phyloP scores from a whole-genome alignment of 2,329 filamentous ascomycete genomes.

The Rhynchosporium graminicola region DNA sequence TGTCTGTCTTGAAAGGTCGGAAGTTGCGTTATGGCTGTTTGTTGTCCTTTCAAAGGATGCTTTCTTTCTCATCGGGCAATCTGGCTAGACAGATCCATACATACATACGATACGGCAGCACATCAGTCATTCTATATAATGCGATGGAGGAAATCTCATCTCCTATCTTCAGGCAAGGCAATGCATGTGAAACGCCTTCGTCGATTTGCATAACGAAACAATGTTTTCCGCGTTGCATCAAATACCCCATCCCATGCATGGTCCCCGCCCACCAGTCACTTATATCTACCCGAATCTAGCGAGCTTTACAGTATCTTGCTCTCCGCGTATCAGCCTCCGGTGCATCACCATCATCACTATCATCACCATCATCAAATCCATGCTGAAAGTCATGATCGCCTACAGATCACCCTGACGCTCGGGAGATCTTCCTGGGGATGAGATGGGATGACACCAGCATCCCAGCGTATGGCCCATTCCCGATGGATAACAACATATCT shows the following conservation, averaged over 20 bases:
- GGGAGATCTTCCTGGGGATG: slow-evolving; percentile 22
- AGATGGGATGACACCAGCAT: slow-evolving; percentile 2
- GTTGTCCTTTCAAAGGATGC: not conserved
- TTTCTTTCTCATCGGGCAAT: slow-evolving; percentile 7
- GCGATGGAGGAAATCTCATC: slow-evolving; percentile 8
- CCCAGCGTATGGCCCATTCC: slow-evolving; percentile 6
- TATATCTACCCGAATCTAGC: slow-evolving; percentile 7
- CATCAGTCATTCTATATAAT: slow-evolving; percentile 19
- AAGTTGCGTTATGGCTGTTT: slow-evolving; percentile 1
- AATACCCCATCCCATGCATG: too few species aligned
- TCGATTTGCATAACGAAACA: slow-evolving; percentile 32
- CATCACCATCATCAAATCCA: slow-evolving; percentile 20
- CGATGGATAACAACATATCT: slow-evolving; percentile 10
- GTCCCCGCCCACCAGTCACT: slow-evolving; percentile 20
- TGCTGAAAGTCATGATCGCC: slow-evolving; percentile 21
- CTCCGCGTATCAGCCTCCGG: slow-evolving; percentile 18
- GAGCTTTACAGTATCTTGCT: slow-evolving; percentile 4
- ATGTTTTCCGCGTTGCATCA: slow-evolving; percentile 23
- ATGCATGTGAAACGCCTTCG: slow-evolving; percentile 17
- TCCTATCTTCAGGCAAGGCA: slow-evolving; percentile 3
- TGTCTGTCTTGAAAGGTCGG: not conserved
- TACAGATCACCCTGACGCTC: slow-evolving; percentile 3
- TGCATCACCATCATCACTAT: slow-evolving; percentile 11
- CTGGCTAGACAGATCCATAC: not conserved
- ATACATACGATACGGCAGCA: not conserved